phyloP scores from a whole-genome alignment of 2,329 filamentous ascomycete species.

The Fulvia fulva region DNA sequence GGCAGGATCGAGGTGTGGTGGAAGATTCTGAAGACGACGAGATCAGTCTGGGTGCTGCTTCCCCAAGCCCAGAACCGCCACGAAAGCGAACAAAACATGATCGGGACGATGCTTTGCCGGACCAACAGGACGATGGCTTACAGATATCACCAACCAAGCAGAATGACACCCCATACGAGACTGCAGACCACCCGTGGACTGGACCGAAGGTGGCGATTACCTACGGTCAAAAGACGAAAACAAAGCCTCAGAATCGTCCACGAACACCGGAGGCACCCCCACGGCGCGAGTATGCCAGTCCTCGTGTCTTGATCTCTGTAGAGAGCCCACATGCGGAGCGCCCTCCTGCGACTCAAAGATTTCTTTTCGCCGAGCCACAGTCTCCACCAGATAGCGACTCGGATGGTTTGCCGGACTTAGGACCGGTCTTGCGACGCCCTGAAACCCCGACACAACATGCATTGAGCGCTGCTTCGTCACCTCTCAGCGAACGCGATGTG shows the following conservation, averaged over 20 bases:
- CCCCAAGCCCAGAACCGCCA: slow-evolving; percentile 18
- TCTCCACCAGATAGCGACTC: slow-evolving; percentile 4
- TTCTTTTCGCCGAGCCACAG: background rate
- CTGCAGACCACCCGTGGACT: slow-evolving; percentile 19
- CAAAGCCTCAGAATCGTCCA: background rate
- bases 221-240: slow-evolving; percentile 20
- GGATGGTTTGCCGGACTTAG: slow-evolving; percentile 9
- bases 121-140: background rate
- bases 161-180: background rate
- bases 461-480: slow-evolving; percentile 19
- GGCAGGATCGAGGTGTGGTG: slow-evolving; percentile 48
- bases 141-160: background rate
- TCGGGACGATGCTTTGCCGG: slow-evolving; percentile 2
- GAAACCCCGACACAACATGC: background rate
- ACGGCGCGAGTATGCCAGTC: background rate
- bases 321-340: background rate
- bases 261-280: background rate
- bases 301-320: background rate
- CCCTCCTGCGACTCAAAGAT: background rate
- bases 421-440: slow-evolving; percentile 3
- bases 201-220: slow-evolving; percentile 20
- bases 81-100: slow-evolving; percentile 21
- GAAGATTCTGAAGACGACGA: slow-evolving; percentile 51
- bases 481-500: slow-evolving; percentile 26
- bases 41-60: slow-evolving; percentile 24